phyloP scores from a whole-genome alignment of 2,329 filamentous ascomycete species.

The Ustulina deusta region DNA sequence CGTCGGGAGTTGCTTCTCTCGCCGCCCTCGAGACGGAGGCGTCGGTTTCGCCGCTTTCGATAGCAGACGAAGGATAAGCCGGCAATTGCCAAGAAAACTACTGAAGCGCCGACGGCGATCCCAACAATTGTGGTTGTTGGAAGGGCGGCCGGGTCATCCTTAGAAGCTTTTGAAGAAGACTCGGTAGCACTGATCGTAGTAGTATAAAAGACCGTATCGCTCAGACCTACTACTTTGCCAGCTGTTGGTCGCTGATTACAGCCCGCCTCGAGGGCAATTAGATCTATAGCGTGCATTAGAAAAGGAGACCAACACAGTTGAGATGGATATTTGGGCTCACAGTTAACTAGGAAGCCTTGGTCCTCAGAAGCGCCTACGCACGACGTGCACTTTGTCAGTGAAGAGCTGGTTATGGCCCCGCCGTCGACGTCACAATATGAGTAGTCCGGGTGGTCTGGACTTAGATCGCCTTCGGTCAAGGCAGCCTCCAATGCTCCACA shows the following conservation, averaged over 20 bases:
- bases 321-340: slow-evolving; percentile 52
- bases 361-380: slow-evolving; percentile 60
- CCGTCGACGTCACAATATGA: slow-evolving; percentile 61
- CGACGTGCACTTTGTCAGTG: slow-evolving; percentile 57
- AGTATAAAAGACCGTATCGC: slow-evolving; percentile 59
- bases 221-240: slow-evolving; percentile 55
- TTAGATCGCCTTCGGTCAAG: slow-evolving; percentile 56
- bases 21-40: slow-evolving; percentile 47
- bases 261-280: slow-evolving; percentile 64
- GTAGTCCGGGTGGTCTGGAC: slow-evolving; percentile 54
- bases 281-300: slow-evolving; percentile 52
- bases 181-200: slow-evolving; percentile 53
- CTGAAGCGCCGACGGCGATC: slow-evolving; percentile 57
- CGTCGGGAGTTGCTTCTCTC: slow-evolving; percentile 30
- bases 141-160: slow-evolving; percentile 44
- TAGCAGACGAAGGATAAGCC: slow-evolving; percentile 59
- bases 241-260: slow-evolving; percentile 61
- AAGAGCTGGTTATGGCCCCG: slow-evolving; percentile 51
- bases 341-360: slow-evolving; percentile 62
- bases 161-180: slow-evolving; percentile 43
- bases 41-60: slow-evolving; percentile 59
- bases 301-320: not conserved
- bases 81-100: slow-evolving; percentile 53
- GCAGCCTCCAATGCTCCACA: slow-evolving; percentile 60
- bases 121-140: slow-evolving; percentile 58